Percentiles rank a stretch among this genome's conserved stretches.
phyloP scores from a whole-genome alignment of 2,329 filamentous ascomycete species.

The Colletotrichum abscissum region DNA sequence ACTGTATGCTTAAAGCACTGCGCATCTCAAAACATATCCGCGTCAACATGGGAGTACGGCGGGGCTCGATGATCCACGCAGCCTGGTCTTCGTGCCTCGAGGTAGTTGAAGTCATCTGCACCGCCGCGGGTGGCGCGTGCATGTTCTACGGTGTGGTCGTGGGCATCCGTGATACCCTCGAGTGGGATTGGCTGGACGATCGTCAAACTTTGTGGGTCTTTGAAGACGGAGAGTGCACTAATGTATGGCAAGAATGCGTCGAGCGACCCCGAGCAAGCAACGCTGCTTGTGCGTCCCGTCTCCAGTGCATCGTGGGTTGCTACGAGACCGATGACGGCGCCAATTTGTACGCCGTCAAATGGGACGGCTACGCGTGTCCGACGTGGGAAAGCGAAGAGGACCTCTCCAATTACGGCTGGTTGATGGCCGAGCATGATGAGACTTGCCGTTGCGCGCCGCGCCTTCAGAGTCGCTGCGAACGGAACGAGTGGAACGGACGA shows the following conservation, averaged over 20 bases:
- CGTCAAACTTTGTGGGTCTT: not conserved
- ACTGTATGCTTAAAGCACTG: not conserved
- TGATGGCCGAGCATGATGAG: not conserved
- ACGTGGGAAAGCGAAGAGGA: constrained; percentile 15
- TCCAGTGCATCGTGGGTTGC: not conserved
- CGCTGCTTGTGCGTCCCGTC: not conserved
- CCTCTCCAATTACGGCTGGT: not conserved
- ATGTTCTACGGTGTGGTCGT: constrained; percentile 1
- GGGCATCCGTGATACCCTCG: not conserved
- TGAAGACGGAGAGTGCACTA: not conserved
- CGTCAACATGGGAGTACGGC: not conserved
- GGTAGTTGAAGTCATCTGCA: not conserved
- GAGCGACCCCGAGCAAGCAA: not conserved
- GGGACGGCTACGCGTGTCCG: not conserved
- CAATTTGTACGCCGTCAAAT: not conserved
- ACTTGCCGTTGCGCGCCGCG: not conserved
- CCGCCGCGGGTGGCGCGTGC: not conserved
- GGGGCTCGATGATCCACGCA: not conserved
- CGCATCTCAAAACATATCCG: not conserved
- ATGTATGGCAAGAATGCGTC: constrained; percentile 1
- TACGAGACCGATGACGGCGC: not conserved
- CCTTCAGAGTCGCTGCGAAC: not conserved
- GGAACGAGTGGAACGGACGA: not conserved
- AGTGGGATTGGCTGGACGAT: not conserved
- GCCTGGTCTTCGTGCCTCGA: not conserved